Conservation (phyloP, 768 basidiomycete species). For the Mycena vulgaris region DNA sequence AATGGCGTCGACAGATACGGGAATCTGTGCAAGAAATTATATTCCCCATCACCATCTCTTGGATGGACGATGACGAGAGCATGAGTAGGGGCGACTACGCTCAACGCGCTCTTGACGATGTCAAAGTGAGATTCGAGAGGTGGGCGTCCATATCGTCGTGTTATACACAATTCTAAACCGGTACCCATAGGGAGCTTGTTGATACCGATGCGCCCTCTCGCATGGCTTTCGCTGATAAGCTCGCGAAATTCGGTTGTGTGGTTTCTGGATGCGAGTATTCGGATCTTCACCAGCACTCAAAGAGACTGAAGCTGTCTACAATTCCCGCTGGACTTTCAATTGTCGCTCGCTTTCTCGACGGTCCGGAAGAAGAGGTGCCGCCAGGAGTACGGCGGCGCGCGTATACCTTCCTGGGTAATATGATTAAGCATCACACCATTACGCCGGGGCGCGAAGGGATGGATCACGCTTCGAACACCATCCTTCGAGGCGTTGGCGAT, state of each 20-base stretch:
- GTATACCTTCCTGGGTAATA: slow-evolving; percentile 57
- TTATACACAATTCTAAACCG: slow-evolving; percentile 1
- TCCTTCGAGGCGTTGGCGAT: slow-evolving; percentile 67
- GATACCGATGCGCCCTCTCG: slow-evolving; percentile 50
- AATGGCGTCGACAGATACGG: slow-evolving; percentile 55
- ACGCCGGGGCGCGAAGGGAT: slow-evolving; percentile 44
- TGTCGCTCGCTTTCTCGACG: slow-evolving; percentile 61
- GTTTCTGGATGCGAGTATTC: slow-evolving; percentile 53
- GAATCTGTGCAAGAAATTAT: slow-evolving; percentile 57
- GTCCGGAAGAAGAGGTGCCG: slow-evolving; percentile 62
- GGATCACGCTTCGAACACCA: slow-evolving; percentile 53
- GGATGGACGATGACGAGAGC: slow-evolving; percentile 70
- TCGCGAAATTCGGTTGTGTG: slow-evolving; percentile 55
- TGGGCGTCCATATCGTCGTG: slow-evolving; percentile 29
- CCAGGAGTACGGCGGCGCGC: slow-evolving; percentile 60
- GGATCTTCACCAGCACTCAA: slow-evolving; percentile 45
- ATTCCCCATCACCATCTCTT: slow-evolving; percentile 60
- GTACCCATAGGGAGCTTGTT: slow-evolving; percentile 53
- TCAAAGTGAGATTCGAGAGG: slow-evolving; percentile 63
- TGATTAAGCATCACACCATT: slow-evolving; percentile 61
- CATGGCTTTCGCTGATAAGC: slow-evolving; percentile 48
- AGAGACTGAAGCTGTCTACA: slow-evolving; percentile 44
- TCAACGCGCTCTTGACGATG: slow-evolving; percentile 60
- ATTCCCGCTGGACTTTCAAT: slow-evolving; percentile 54
- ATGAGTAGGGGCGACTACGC: slow-evolving; percentile 60